These are phyloP conservation scores for Vaccinium vitisidaea DNA, from an alignment of 148 eudicot species.

Conservation along the genomic window DNA sequence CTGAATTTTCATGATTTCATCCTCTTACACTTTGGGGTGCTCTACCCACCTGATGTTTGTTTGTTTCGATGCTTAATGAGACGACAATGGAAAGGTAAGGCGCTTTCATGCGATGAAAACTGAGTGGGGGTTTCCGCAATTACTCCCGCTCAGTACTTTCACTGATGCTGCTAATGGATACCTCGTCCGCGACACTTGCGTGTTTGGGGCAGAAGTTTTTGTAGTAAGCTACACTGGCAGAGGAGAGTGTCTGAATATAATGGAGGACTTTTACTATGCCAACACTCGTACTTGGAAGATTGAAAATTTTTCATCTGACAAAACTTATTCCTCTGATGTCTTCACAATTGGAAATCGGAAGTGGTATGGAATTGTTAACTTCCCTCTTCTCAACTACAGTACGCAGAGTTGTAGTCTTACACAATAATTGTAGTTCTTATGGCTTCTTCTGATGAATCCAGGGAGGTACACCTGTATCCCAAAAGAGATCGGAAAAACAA, in stretches of 20 bases:
- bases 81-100: neutral
- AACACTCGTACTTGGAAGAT: neutral
- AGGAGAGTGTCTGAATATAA: neutral
- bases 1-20: neutral
- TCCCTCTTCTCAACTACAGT: neutral
- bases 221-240: neutral
- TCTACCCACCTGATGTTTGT: neutral
- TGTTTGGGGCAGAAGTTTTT: conserved; percentile 4
- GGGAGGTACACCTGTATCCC: neutral
- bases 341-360: neutral
- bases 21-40: neutral
- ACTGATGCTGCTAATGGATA: neutral
- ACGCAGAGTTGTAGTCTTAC: neutral
- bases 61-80: neutral
- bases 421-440: neutral
- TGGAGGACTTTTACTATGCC: neutral
- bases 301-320: neutral
- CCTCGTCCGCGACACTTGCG: neutral
- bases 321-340: neutral
- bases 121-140: neutral
- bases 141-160: conserved; percentile 1
- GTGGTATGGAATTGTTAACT: neutral
- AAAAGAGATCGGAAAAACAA: neutral
- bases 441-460: neutral
- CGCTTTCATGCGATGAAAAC: neutral